Percentiles rank a stretch among this genome's conserved stretches.
These are phyloP conservation scores for Oenanthe javanica DNA, from an alignment of 140 eudicot species.

Conservation along the genomic window DNA sequence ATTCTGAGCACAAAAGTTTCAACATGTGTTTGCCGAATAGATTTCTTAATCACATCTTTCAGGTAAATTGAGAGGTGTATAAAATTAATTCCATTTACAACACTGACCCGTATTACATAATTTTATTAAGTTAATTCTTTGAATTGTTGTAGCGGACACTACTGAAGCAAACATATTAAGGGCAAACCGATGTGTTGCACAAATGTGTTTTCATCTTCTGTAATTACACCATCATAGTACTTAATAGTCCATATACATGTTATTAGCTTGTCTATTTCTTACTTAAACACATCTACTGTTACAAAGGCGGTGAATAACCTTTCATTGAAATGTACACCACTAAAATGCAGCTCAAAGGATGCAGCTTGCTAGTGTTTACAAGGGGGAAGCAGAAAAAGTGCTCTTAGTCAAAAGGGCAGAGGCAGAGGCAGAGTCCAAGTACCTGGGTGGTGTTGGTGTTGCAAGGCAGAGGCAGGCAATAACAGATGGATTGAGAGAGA, in stretches of 20 bases:
- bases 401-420: slow-evolving; percentile 84
- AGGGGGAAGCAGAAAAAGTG: slow-evolving; percentile 90
- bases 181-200: neutral
- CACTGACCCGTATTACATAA: neutral
- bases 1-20: neutral
- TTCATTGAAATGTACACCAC: neutral
- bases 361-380: slow-evolving; percentile 94
- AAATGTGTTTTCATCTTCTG: neutral
- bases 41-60: neutral
- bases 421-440: slow-evolving; percentile 93
- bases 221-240: neutral
- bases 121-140: neutral
- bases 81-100: neutral
- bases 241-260: neutral
- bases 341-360: slow-evolving; percentile 76
- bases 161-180: neutral
- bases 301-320: neutral
- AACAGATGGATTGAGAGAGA: slow-evolving; percentile 93
- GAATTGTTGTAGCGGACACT: neutral
- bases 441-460: slow-evolving; percentile 97
- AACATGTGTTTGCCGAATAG: neutral
- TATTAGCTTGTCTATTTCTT: neutral
- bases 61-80: neutral
- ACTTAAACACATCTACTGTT: neutral
- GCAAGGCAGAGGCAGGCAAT: slow-evolving; percentile 98